Evolutionary conservation across 208 protist genomes (phyloP).

Genomic region (Naegleria gruberi): DNA sequence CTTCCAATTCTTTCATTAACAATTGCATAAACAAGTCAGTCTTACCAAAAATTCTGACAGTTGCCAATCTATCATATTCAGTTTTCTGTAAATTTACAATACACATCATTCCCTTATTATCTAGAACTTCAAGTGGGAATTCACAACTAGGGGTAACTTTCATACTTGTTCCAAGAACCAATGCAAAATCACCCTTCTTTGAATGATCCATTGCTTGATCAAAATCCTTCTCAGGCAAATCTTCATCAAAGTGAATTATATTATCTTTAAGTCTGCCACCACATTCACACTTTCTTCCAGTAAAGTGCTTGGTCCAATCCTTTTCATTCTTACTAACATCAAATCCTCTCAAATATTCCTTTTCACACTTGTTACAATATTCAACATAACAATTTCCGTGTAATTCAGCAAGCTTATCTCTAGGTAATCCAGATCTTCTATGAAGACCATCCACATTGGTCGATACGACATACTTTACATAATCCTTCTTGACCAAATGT

Average conservation of each 20-base stretch:
- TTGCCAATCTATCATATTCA: background rate
- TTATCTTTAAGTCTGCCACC: background rate
- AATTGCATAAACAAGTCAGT: background rate
- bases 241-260: background rate
- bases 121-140: background rate
- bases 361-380: conserved; percentile 33
- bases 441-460: conserved; percentile 48
- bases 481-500: background rate
- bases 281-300: background rate
- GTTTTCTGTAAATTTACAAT: background rate
- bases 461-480: background rate
- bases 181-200: background rate
- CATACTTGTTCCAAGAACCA: background rate
- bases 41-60: background rate
- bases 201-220: background rate
- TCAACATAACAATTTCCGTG: conserved; percentile 34
- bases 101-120: background rate
- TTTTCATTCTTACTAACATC: background rate
- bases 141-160: background rate
- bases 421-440: conserved; percentile 36
- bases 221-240: background rate
- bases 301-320: background rate
- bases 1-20: background rate
- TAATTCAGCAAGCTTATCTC: conserved; percentile 36
- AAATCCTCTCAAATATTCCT: conserved; percentile 16